Evolutionary conservation across 202 grass and related monocot species (phyloP).

Genomic region (Setaria italica): DNA sequence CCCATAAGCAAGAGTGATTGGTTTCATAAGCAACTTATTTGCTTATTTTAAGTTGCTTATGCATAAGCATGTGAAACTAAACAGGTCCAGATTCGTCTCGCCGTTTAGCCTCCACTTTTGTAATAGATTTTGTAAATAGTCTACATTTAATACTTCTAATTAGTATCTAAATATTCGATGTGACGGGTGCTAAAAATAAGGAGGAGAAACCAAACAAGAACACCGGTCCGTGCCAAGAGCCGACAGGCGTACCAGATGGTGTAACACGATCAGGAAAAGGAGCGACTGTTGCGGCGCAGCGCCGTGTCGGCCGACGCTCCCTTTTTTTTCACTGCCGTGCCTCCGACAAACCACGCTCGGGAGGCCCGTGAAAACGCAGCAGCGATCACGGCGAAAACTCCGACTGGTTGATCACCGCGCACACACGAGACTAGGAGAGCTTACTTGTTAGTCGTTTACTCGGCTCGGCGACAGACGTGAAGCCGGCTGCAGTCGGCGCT

Average conservation of each 20-base stretch:
- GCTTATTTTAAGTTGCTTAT: too few species aligned
- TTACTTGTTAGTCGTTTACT: background rate
- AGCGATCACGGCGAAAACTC: background rate
- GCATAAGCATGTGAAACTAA: too few species aligned
- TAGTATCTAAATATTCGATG: too few species aligned
- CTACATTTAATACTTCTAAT: too few species aligned
- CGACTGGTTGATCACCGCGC: background rate
- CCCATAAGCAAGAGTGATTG: too few species aligned
- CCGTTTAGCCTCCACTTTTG: too few species aligned
- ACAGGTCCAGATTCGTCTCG: too few species aligned
- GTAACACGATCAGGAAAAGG: background rate
- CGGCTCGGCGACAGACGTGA: slow-evolving; percentile 15
- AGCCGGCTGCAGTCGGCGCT: slow-evolving; percentile 24
- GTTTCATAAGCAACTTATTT: too few species aligned
- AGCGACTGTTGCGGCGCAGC: slow-evolving; percentile 3
- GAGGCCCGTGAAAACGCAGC: background rate
- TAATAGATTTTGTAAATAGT: too few species aligned
- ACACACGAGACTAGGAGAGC: background rate
- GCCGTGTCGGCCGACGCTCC: slow-evolving; percentile 36
- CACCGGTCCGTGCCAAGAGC: slow-evolving; percentile 3
- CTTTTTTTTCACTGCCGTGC: background rate
- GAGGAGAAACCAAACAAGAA: too few species aligned
- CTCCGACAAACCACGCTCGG: slow-evolving; percentile 13
- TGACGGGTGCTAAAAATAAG: too few species aligned
- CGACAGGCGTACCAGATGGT: slow-evolving; percentile 6